A percentile compares a stretch with the other conserved stretches of the same genome.
Conservation (phyloP, 2,329 filamentous ascomycete species). For the Calonectria crousiana region DNA sequence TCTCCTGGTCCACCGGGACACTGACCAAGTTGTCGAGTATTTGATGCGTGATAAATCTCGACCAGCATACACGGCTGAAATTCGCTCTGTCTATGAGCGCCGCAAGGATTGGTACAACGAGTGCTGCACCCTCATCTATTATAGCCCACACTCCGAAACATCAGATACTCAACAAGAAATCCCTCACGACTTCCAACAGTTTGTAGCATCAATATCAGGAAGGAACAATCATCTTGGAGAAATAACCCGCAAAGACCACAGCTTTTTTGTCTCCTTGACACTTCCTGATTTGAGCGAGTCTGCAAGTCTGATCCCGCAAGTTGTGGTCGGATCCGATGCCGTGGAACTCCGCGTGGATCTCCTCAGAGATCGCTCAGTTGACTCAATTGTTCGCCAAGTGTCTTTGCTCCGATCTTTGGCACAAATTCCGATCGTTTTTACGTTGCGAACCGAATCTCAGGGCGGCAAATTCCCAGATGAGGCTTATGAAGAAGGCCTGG, state of each 20-base stretch:
- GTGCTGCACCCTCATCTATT: constrained; percentile 95
- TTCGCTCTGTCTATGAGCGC: constrained; percentile 89
- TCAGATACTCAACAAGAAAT: constrained; percentile 40
- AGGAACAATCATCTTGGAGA: constrained; percentile 60
- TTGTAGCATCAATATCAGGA: constrained; percentile 55
- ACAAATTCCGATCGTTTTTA: constrained; percentile 89
- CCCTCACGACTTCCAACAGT: constrained; percentile 51
- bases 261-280: constrained; percentile 94
- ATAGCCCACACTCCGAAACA: constrained; percentile 74
- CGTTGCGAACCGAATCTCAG: constrained; percentile 85
- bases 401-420: constrained; percentile 80
- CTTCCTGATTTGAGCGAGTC: constrained; percentile 78
- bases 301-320: constrained; percentile 74
- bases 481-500: constrained; percentile 76
- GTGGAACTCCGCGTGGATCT: constrained; percentile 96
- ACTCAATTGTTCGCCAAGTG: constrained; percentile 86
- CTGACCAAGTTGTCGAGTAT: constrained; percentile 89
- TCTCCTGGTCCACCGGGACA: constrained; percentile 87
- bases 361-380: constrained; percentile 78
- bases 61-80: constrained; percentile 92
- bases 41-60: constrained; percentile 89
- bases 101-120: constrained; percentile 90
- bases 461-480: constrained; percentile 89
- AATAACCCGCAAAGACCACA: constrained; percentile 70
- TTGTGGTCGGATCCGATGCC: constrained; percentile 88